Evolutionary conservation across 371 early-diverging fungal species (phyloP).

Genomic region (Mucor velutinosus): DNA sequence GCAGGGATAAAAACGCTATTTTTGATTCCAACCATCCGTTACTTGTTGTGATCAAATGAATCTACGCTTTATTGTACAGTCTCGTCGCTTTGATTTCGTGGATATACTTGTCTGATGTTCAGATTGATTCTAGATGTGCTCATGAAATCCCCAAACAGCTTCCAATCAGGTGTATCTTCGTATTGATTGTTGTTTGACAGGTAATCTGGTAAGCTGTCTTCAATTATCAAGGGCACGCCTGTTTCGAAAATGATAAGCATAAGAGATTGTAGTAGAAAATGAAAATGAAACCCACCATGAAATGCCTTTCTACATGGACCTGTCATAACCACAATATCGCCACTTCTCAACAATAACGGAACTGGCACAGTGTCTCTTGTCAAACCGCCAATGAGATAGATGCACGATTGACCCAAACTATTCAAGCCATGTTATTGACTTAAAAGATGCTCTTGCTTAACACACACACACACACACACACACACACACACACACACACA

Average conservation of each 20-base stretch:
- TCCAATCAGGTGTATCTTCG: constrained; percentile 51
- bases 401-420: constrained; percentile 77
- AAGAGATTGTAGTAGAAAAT: neutral
- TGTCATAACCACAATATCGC: constrained; percentile 85
- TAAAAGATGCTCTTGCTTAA: neutral
- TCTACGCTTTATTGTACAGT: neutral
- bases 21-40: no score
- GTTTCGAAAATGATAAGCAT: neutral
- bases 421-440: neutral
- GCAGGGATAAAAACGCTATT: no score
- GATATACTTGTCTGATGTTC: constrained; percentile 37
- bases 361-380: constrained; percentile 69
- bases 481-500: neutral
- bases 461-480: neutral
- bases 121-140: constrained; percentile 66
- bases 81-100: neutral
- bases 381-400: constrained; percentile 79
- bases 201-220: constrained; percentile 33
- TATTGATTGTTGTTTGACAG: constrained; percentile 18
- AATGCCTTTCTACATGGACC: constrained; percentile 72
- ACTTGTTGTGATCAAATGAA: no score
- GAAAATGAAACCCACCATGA: constrained; percentile 66
- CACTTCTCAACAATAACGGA: constrained; percentile 73
- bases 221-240: constrained; percentile 36
- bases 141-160: constrained; percentile 60